These are phyloP conservation scores for Cupressus sempervirens DNA, from an alignment of 75 land plant genomes.

Conservation along the genomic window DNA sequence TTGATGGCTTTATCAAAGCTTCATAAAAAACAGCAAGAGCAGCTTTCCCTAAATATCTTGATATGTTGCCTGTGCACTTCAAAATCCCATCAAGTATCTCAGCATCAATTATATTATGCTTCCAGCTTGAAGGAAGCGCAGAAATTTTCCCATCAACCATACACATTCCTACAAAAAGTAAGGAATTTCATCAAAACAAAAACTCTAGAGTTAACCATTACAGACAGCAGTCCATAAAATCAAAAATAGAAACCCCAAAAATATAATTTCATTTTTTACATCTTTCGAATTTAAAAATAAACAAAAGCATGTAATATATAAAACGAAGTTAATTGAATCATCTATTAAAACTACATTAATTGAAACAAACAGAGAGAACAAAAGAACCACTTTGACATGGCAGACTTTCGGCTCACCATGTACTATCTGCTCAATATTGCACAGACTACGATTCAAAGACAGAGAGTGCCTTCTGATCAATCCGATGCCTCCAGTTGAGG, in stretches of 20 bases:
- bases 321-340: background rate
- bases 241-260: background rate
- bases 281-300: background rate
- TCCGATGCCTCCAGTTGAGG: conserved; percentile 55
- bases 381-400: background rate
- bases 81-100: conserved; percentile 49
- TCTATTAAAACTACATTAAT: background rate
- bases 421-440: conserved; percentile 51
- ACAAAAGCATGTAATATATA: background rate
- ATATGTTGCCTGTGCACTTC: conserved; percentile 40
- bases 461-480: conserved; percentile 68
- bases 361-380: background rate
- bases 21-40: conserved; percentile 63
- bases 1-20: conserved; percentile 38
- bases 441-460: conserved; percentile 62
- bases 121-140: conserved; percentile 22
- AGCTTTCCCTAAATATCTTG: conserved; percentile 61
- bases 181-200: background rate
- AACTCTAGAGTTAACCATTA: background rate
- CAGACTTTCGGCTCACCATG: conserved; percentile 39
- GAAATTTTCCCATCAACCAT: conserved; percentile 22
- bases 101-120: conserved; percentile 30
- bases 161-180: conserved; percentile 28
- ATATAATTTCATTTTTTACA: background rate
- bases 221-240: background rate